Evolutionary conservation across 2,329 filamentous ascomycete species (phyloP).

Genomic region (Colletotrichum eremochloae): DNA sequence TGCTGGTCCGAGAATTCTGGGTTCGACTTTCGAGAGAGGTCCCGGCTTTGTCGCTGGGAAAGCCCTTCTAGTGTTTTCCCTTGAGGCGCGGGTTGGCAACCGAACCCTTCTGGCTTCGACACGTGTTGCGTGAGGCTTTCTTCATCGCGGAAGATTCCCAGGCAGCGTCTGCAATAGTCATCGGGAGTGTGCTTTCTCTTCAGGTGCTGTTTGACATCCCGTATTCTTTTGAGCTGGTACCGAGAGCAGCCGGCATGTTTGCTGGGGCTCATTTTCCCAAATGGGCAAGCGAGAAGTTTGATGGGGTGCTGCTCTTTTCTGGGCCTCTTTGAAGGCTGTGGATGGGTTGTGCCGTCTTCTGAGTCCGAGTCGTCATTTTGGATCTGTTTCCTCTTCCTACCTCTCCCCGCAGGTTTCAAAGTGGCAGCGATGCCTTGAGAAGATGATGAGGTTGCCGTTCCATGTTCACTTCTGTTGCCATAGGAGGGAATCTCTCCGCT

Average conservation of each 20-base stretch:
- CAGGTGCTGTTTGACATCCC: conserved; percentile 15
- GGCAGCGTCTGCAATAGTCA: background rate
- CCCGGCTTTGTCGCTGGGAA: background rate
- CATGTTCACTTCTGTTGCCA: too few species aligned
- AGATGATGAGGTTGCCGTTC: too few species aligned
- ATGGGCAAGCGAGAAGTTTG: background rate
- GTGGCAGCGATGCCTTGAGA: too few species aligned
- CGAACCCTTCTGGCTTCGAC: background rate
- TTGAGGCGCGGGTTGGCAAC: too few species aligned
- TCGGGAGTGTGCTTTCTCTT: background rate
- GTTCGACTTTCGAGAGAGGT: background rate
- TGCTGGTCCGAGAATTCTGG: background rate
- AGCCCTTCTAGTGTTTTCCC: background rate
- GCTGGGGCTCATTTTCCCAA: background rate
- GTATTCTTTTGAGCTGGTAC: background rate
- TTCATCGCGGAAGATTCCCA: background rate
- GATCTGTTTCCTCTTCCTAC: too few species aligned
- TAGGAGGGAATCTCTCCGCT: too few species aligned
- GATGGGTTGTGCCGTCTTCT: too few species aligned
- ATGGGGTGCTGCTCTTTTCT: background rate
- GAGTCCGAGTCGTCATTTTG: too few species aligned
- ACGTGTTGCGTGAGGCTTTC: too few species aligned
- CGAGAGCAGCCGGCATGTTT: background rate
- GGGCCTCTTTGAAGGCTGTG: too few species aligned
- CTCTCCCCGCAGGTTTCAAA: too few species aligned